Base-by-base conservation (phyloP, 1,284 basidiomycete genomes). In the Boletus sp. region DNA sequence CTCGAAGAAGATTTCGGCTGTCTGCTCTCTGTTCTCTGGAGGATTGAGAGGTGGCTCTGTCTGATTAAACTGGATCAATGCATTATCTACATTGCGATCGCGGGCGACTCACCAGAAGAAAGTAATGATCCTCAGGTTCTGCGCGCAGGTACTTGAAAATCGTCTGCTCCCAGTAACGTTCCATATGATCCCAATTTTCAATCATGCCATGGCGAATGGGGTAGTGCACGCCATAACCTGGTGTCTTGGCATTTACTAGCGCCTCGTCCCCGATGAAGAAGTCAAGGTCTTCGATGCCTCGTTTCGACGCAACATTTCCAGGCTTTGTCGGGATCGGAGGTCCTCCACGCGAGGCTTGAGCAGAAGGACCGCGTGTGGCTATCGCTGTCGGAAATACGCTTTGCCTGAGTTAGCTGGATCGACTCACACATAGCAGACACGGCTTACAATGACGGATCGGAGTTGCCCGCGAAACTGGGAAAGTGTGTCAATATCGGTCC, bases 131-230 rank as follows among this genome's bases (percentile, higher is more conserved):
- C 72, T 99, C 96, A 12, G 96, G 96, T 71, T 99, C 96, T 12
- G 94, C 94, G 51, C 95, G 81, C 53, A 99, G 78, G 73, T 99
- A 99, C 74, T 99, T 99, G 84, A 99, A 99, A 80, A 99, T 99
- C 58, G 89, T 93, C 75, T 99, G 95, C 70, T 98, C 94, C 96
- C 95, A 99, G 72, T 94, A 99, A 9, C 96, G 78, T 70, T 99
- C 96, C 96, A 99, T 99, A 62, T 96, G 84, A 72, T 99, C 96
- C 96, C 96, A 99, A 67, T 99, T 98, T 58, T 99, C 96, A 64
- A 99, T 97, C 84, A 93, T 87, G 32, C 96, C 96, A 67, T 99
- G 96, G 48, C 91, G 82, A 65, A 99, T 98, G 19, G 96, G 96
- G 70, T 98, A 97, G 70, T 95, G 89, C 14, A 99, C 82, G 34